phyloP scores from a whole-genome alignment of 768 basidiomycete genomes.

The Kwoniella heveanensis region DNA sequence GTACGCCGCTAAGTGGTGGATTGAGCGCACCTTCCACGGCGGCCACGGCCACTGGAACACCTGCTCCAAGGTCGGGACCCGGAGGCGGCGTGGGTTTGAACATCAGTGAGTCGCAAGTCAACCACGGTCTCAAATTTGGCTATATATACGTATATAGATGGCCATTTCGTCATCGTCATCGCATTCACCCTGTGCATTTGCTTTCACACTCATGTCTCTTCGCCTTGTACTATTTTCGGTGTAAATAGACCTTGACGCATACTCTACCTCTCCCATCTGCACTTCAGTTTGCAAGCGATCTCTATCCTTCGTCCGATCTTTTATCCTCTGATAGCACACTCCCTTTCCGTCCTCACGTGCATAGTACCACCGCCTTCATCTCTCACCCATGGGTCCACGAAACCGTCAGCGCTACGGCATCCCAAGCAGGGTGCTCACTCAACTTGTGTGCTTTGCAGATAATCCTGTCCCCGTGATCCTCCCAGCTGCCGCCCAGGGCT shows the following conservation, averaged over 20 bases:
- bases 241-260: too few species aligned
- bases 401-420: not conserved
- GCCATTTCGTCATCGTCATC: not conserved
- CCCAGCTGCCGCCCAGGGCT: conserved; percentile 3
- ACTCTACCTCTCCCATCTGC: too few species aligned
- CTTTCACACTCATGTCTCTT: not conserved
- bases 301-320: too few species aligned
- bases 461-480: not conserved
- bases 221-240: too few species aligned
- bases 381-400: too few species aligned
- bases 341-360: too few species aligned
- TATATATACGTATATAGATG: not conserved
- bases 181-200: not conserved
- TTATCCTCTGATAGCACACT: too few species aligned
- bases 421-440: not conserved
- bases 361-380: too few species aligned
- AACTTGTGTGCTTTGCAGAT: not conserved
- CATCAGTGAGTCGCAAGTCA: not conserved
- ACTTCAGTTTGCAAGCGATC: too few species aligned
- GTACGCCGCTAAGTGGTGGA: conserved; percentile 35
- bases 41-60: not conserved
- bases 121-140: not conserved
- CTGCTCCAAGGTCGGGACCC: not conserved
- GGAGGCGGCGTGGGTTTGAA: not conserved
- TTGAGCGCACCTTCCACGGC: conserved; percentile 1